Base-by-base conservation (phyloP, 176 grass and related monocot species). In the Bothriochloa decipiens region DNA sequence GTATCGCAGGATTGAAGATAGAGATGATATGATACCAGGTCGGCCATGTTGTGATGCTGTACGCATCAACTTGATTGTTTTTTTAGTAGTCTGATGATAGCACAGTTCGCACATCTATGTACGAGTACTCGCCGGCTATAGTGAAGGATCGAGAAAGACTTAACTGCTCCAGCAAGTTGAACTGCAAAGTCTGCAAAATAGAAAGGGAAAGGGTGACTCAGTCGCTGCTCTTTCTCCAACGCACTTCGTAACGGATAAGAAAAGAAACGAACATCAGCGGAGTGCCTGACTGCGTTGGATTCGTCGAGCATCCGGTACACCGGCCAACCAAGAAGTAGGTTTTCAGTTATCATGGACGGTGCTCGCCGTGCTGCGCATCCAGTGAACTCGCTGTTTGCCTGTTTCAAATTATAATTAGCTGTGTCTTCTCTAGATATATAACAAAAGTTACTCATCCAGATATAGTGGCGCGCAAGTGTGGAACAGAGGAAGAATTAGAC, bases 141-240 rank as follows among this genome's bases (percentile, higher is more conserved):
- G 29, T 32, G 14, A 77, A 75, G 60, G 12, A 4, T 37, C 74
- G 16, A 46, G 22, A 47, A 55, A 4, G 35, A 49, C 82, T 70
- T 81, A 26, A 57, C 33, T 35, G 66, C 72, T 82, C 60, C 87
- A n/a, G n/a, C 35, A 80, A 68, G 77, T 77, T 85, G 88, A 76
- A 42, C 71, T 64, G 82, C 80, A 64, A 32, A 22, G 49, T 42
- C 52, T 50, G 70, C 79, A 75, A 74, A 26, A 37, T 40, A 39
- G 11, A 67, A 11, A 53, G 17, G 11, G 11, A 1, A 35, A 77
- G 8, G 57, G 18, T 11, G 60, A 90, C 14, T 83, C 71, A 41
- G 8, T 18, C 4, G 35, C 39, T 71, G 45, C 45, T 72, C 73
- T 47, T 46, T 65, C 57, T 37, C 65, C 79, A 23, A 78, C 73